Percentiles rank a stretch among this genome's conserved stretches.
Evolutionary conservation across 345 rosid species (phyloP).

Genomic region (Ceriops tagal): DNA sequence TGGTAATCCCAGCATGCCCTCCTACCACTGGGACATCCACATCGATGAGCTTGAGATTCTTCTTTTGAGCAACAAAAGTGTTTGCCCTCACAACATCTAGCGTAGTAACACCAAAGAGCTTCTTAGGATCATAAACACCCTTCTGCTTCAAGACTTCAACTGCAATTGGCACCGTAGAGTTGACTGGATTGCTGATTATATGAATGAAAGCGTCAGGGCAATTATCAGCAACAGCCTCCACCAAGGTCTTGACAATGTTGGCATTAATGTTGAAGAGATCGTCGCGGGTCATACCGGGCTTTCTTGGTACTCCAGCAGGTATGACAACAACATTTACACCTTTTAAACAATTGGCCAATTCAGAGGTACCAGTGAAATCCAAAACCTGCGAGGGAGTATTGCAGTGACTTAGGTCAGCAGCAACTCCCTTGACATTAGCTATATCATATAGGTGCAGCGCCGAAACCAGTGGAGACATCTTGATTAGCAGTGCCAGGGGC

Average conservation of each 20-base stretch:
- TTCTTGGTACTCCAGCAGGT: conserved; percentile 92
- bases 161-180: conserved; percentile 90
- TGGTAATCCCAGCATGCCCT: conserved; percentile 93
- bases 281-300: conserved; percentile 97
- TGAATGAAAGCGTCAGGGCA: conserved; percentile 88
- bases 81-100: conserved; percentile 95
- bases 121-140: conserved; percentile 86
- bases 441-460: conserved; percentile 80
- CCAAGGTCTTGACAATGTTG: conserved; percentile 61
- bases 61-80: conserved; percentile 83
- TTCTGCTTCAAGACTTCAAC: conserved; percentile 83
- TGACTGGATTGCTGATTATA: conserved; percentile 90
- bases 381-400: conserved; percentile 86
- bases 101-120: conserved; percentile 85
- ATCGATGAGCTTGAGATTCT: conserved; percentile 81
- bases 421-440: conserved; percentile 92
- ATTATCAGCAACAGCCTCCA: conserved; percentile 86
- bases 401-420: conserved; percentile 95
- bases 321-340: conserved; percentile 81
- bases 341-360: conserved; percentile 63
- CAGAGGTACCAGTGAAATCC: conserved; percentile 77
- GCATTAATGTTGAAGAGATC: conserved; percentile 96
- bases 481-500: conserved; percentile 72
- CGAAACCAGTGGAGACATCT: conserved; percentile 94
- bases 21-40: conserved; percentile 95